Conservation (phyloP, 177 flowering plant genomes). For the Vitis hybrid region DNA sequence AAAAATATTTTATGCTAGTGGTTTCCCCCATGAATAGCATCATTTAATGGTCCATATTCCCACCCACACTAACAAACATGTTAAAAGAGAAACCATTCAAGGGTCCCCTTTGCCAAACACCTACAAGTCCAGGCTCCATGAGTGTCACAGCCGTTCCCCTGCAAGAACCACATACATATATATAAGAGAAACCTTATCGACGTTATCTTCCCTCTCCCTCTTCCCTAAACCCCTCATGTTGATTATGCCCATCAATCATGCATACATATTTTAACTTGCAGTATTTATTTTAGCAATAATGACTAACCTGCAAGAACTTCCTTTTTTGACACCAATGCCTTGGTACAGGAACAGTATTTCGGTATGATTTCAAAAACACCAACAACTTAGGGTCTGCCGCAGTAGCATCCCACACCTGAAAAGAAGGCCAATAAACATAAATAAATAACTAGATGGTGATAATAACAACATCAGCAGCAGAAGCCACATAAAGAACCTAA, state of each 20-base stretch:
- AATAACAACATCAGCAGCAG: neutral
- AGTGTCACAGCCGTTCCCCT: constrained; percentile 79
- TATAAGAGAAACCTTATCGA: constrained; percentile 88
- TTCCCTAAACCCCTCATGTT: constrained; percentile 34
- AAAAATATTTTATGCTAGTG: neutral
- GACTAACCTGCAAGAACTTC: constrained; percentile 89
- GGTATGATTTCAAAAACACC: constrained; percentile 84
- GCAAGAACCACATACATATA: constrained; percentile 92
- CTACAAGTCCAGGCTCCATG: constrained; percentile 81
- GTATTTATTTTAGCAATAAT: constrained; percentile 3
- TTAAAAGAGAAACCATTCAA: constrained; percentile 45
- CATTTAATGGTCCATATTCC: constrained; percentile 35
- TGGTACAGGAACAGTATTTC: constrained; percentile 96
- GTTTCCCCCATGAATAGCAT: constrained; percentile 3
- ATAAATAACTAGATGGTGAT: neutral
- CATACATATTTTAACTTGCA: constrained; percentile 25
- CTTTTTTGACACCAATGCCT: constrained; percentile 98
- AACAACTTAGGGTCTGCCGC: constrained; percentile 91
- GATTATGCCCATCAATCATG: constrained; percentile 31
- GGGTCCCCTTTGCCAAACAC: constrained; percentile 60
- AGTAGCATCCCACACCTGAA: constrained; percentile 98
- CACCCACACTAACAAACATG: constrained; percentile 50
- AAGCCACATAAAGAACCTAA: neutral
- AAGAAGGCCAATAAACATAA: neutral
- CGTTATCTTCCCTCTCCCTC: constrained; percentile 60